Base-by-base conservation (phyloP, 495 filamentous ascomycete species). In the Zalerion maritima region DNA sequence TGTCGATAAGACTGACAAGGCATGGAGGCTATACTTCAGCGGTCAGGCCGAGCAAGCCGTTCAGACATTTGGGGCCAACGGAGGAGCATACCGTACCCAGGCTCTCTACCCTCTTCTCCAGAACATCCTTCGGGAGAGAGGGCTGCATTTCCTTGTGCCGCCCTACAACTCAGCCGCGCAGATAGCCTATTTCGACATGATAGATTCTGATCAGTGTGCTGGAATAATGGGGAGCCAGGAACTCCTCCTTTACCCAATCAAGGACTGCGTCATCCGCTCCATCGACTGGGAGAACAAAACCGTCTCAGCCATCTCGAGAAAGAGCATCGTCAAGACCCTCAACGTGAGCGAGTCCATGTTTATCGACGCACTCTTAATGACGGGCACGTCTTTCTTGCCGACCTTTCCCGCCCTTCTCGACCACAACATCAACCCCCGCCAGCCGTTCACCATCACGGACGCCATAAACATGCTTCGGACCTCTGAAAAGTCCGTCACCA, bases 121-220 rank as follows among this genome's bases (percentile, higher is more conserved):
- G 50, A 58, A 65, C 21, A 72, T 84, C 18, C 62, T 96, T 18
- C 54, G 62, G 32, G 63, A 79, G 31, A 64, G 74, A 33, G 64
- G 64, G 3, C 58, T 94, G 23, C 65, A 81, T 21, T 93, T 85
- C 48, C 68, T 81, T 28, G 81, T 94, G 28, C 79, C 91, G 9
- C 91, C 89, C 3, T 94, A 86, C 54, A 81, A 75, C 44, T 82
- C 87, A 24, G 75, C 79, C 36, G 81, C 84, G 28, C 87, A 96
- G 70, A 84, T 92, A 55, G 75, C 78, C 25, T 85, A 91, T 49
- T 71, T 92, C 29, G 69, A 78, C 33, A 69, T 76, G 45, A 64
- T 71, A 31, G 63, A 73, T 25, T 74, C 63, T 15, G 69, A 73
- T 21, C 69, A 78, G 28, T 64, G 80, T 32, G 80, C 84, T 34